phyloP scores from a whole-genome alignment of 78 protist genomes.

The Acrasis kona region DNA sequence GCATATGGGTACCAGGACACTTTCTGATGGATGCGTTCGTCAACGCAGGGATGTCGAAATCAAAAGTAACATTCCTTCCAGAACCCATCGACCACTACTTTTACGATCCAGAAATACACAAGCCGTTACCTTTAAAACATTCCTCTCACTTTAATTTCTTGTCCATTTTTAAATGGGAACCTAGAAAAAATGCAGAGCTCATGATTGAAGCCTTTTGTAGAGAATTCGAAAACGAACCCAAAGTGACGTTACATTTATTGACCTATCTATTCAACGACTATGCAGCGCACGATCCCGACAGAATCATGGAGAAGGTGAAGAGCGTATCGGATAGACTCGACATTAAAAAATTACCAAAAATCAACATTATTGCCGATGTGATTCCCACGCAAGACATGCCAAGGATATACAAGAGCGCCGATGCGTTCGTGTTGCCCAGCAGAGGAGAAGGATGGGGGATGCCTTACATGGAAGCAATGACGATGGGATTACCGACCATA shows the following conservation, averaged over 20 bases:
- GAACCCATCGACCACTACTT: slow-evolving; percentile 29
- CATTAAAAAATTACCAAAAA: background rate
- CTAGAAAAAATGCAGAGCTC: slow-evolving; percentile 25
- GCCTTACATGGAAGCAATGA: slow-evolving; percentile 28
- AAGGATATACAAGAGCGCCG: background rate
- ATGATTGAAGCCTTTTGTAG: slow-evolving; percentile 15
- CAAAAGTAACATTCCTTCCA: slow-evolving; percentile 22
- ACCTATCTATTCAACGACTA: slow-evolving; percentile 24
- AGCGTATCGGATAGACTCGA: background rate
- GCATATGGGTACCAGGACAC: slow-evolving; percentile 46
- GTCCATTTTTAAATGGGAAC: slow-evolving; percentile 31
- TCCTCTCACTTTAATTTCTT: slow-evolving; percentile 8
- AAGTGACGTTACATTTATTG: slow-evolving; percentile 11
- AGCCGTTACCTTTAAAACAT: background rate
- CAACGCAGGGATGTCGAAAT: background rate
- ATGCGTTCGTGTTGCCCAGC: slow-evolving; percentile 20
- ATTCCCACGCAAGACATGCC: slow-evolving; percentile 8
- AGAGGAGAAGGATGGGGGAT: slow-evolving; percentile 40
- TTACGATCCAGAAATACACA: slow-evolving; percentile 15
- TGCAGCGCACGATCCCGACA: background rate
- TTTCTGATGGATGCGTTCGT: slow-evolving; percentile 19
- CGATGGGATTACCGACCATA: slow-evolving; percentile 26
- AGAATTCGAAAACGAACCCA: background rate
- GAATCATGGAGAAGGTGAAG: background rate
- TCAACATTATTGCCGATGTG: background rate